Conservation (phyloP, 805 yeast species). For the Metschnikowia dekortorum region DNA sequence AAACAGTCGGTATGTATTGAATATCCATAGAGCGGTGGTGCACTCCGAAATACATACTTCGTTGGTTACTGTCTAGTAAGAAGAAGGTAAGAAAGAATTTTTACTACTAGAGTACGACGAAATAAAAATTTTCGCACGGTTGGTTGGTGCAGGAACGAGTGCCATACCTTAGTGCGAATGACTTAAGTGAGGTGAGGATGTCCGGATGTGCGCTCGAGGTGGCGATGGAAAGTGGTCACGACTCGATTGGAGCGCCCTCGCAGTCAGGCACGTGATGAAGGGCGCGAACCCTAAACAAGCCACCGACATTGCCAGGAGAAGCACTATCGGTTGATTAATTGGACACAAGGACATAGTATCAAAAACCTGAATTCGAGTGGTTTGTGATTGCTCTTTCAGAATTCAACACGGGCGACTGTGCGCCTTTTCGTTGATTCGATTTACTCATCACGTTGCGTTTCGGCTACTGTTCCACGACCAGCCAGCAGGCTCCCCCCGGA, state of each 20-base stretch:
- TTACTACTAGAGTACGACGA: constrained; percentile 7
- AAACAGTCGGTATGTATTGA: background rate
- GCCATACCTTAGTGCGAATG: background rate
- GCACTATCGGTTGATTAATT: no score
- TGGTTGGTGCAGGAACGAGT: constrained; percentile 11
- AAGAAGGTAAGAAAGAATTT: constrained; percentile 14
- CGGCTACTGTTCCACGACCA: no score
- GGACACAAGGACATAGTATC: no score
- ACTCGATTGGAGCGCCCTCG: background rate
- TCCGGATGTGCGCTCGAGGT: constrained; percentile 7
- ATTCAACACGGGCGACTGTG: no score
- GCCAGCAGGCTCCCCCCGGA: no score
- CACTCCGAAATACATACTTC: constrained; percentile 12
- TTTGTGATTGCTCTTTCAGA: no score
- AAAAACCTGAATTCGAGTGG: no score
- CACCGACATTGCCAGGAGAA: background rate
- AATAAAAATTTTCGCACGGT: constrained; percentile 14
- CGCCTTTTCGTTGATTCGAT: no score
- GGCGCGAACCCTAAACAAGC: background rate
- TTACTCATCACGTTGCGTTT: no score
- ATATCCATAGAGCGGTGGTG: background rate
- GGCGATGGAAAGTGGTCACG: background rate
- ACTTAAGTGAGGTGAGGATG: constrained; percentile 7
- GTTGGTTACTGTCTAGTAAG: constrained; percentile 20
- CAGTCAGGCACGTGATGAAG: background rate